Percentiles rank a stretch among this genome's conserved stretches.
Evolutionary conservation across 1,284 basidiomycete species (phyloP).

Genomic region (Vanrija sp.): DNA sequence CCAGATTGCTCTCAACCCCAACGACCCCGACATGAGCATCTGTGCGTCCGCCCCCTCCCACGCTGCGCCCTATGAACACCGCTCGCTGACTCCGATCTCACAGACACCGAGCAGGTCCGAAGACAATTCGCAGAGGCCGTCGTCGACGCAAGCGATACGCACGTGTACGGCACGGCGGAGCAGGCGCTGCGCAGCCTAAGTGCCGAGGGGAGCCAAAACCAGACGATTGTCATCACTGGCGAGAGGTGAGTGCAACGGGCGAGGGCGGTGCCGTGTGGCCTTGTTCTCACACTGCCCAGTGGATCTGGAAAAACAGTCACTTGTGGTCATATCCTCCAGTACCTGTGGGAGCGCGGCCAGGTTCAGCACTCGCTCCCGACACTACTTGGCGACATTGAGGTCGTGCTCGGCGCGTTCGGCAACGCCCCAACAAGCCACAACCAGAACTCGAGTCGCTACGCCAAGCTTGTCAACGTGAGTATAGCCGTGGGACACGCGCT

Average conservation of each 20-base stretch:
- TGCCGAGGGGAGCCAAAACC: constrained; percentile 4
- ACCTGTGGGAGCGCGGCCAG: constrained; percentile 12
- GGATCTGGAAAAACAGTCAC: constrained; percentile 20
- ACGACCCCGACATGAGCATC: constrained; percentile 5
- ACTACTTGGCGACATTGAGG: neutral
- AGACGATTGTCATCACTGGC: constrained; percentile 20
- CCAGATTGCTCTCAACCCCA: constrained; percentile 16
- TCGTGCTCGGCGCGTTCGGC: constrained; percentile 17
- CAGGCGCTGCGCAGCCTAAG: constrained; percentile 4
- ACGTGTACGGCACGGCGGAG: constrained; percentile 17
- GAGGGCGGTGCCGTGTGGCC: too few species aligned
- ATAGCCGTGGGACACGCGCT: neutral
- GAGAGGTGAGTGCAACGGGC: constrained; percentile 9
- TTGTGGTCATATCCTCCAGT: constrained; percentile 18
- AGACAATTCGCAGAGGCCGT: too few species aligned
- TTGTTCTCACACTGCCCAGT: neutral
- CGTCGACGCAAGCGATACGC: neutral
- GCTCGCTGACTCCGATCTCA: constrained; percentile 8
- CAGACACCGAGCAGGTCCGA: constrained; percentile 4
- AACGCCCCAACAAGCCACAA: constrained; percentile 20
- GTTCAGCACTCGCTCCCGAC: neutral
- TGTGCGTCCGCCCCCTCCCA: constrained; percentile 1
- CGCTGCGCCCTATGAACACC: neutral
- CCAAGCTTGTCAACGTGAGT: constrained; percentile 19
- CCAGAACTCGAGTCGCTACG: constrained; percentile 19